Evolutionary conservation across 441 rosid species (phyloP).

Genomic region (Manihot esculenta): DNA sequence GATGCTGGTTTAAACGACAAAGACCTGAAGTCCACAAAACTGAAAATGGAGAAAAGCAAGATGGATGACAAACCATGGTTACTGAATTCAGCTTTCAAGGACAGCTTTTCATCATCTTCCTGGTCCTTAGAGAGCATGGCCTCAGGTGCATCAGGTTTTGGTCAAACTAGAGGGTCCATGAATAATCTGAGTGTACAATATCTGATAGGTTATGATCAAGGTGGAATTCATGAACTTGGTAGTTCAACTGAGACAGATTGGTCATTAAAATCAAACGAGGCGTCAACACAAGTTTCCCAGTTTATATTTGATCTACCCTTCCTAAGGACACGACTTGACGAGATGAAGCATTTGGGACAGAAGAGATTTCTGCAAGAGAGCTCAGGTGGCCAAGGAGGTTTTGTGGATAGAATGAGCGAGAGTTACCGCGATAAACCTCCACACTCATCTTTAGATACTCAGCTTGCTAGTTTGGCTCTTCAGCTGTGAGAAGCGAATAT

Average conservation of each 20-base stretch:
- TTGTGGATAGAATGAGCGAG: conserved; percentile 15
- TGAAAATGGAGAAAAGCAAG: conserved; percentile 4
- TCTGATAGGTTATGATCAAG: conserved; percentile 5
- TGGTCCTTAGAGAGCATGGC: conserved; percentile 9
- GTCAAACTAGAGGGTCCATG: background rate
- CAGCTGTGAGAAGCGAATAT: conserved; percentile 23
- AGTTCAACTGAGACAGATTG: conserved; percentile 8
- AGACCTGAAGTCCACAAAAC: background rate
- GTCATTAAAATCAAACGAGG: conserved; percentile 19
- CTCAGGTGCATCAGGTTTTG: conserved; percentile 15
- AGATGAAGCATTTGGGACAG: conserved; percentile 30
- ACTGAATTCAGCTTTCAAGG: conserved; percentile 4
- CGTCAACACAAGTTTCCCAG: conserved; percentile 14
- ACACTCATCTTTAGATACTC: conserved; percentile 23
- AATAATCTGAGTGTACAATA: background rate
- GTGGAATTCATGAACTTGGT: conserved; percentile 1
- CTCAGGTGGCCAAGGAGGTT: conserved; percentile 7
- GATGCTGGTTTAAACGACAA: conserved; percentile 1
- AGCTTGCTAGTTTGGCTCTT: conserved; percentile 25
- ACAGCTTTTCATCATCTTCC: conserved; percentile 11
- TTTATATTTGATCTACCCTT: conserved; percentile 44
- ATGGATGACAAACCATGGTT: background rate
- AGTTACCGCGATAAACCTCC: conserved; percentile 21
- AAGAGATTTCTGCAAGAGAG: conserved; percentile 19
- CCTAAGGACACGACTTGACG: conserved; percentile 36